Evolutionary conservation across 2,329 filamentous ascomycete genomes (phyloP).

Genomic region (Apiospora aurea): DNA sequence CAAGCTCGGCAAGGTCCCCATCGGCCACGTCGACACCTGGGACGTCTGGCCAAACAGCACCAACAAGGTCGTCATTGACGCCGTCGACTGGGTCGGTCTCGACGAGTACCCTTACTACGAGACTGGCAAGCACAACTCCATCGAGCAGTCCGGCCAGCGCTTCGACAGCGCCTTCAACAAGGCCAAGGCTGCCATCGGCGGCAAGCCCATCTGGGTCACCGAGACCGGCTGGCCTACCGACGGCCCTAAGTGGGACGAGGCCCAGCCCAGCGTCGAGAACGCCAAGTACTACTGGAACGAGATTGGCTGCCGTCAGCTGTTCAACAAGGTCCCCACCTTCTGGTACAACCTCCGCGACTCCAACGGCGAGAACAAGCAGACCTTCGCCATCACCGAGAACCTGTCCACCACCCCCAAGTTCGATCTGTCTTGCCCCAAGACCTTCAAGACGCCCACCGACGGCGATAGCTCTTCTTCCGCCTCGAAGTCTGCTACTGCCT

Average conservation of each 20-base stretch:
- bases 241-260: slow-evolving; percentile 61
- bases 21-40: slow-evolving; percentile 75
- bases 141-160: slow-evolving; percentile 60
- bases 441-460: slow-evolving; percentile 45
- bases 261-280: slow-evolving; percentile 62
- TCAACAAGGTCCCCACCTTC: slow-evolving; percentile 62
- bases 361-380: slow-evolving; percentile 64
- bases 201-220: slow-evolving; percentile 66
- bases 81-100: slow-evolving; percentile 69
- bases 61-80: slow-evolving; percentile 67
- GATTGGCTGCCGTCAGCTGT: slow-evolving; percentile 66
- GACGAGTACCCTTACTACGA: slow-evolving; percentile 75
- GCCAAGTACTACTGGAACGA: slow-evolving; percentile 69
- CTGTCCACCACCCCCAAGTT: slow-evolving; percentile 59
- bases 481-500: slow-evolving; percentile 30
- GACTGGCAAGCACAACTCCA: slow-evolving; percentile 60
- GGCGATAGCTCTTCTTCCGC: slow-evolving; percentile 34
- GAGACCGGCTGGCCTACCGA: slow-evolving; percentile 71
- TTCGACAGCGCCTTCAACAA: slow-evolving; percentile 60
- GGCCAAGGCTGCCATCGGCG: slow-evolving; percentile 52
- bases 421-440: slow-evolving; percentile 60
- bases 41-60: slow-evolving; percentile 65
- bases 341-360: slow-evolving; percentile 69
- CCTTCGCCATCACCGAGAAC: slow-evolving; percentile 63
- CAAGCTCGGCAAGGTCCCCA: slow-evolving; percentile 53